Conservation (phyloP, 345 rosid genomes). For the Lagerstroemia speciosa region DNA sequence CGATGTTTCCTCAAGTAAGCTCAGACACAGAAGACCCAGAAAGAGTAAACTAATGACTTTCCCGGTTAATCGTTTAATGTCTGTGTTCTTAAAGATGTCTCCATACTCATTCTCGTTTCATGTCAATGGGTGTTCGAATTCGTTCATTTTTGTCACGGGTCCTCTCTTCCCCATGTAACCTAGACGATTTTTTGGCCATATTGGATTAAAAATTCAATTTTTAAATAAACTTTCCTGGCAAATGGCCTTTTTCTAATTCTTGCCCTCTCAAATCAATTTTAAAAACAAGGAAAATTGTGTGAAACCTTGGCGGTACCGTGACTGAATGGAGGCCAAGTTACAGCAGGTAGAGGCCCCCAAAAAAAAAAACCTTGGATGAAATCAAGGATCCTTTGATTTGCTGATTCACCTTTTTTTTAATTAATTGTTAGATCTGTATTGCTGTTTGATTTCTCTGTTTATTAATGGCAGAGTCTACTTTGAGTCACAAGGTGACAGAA, state of each 20-base stretch:
- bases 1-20: constrained; percentile 31
- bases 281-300: no score
- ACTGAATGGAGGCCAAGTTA: no score
- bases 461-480: constrained; percentile 4
- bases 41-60: constrained; percentile 6
- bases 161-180: background rate
- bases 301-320: no score
- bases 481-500: constrained; percentile 52
- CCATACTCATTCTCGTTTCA: background rate
- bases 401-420: background rate
- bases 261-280: no score
- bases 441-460: background rate
- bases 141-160: background rate
- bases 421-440: background rate
- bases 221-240: background rate
- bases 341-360: no score
- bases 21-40: constrained; percentile 8
- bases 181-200: background rate
- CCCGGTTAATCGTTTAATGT: background rate
- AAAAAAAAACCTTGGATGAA: no score
- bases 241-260: no score
- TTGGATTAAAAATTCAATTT: background rate
- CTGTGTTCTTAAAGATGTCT: background rate
- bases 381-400: background rate
- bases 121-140: background rate